Percentiles rank a stretch among this genome's conserved stretches.
Conservation (phyloP, 768 basidiomycete genomes). For the Boletus barrowsii region DNA sequence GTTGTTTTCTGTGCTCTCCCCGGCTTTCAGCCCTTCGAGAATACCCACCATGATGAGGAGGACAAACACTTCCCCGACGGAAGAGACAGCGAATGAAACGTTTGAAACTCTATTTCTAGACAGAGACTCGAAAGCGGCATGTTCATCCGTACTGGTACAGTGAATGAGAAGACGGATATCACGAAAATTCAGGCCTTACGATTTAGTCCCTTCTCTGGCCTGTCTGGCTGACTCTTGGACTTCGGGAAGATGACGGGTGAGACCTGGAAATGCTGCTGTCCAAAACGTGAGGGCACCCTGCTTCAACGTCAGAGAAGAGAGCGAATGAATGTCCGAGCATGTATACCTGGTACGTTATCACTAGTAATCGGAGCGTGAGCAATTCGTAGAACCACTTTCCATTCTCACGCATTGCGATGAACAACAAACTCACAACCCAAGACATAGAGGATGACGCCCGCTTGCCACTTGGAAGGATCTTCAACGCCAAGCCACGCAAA, state of each 20-base stretch:
- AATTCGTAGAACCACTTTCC: not conserved
- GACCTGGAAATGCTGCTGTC: constrained; percentile 79
- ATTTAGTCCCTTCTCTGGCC: constrained; percentile 42
- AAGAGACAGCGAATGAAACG: constrained; percentile 67
- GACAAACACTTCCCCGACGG: constrained; percentile 66
- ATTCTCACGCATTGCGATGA: not conserved
- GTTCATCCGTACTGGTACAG: constrained; percentile 42
- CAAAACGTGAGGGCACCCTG: constrained; percentile 75
- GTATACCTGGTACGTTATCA: constrained; percentile 68
- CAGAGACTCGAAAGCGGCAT: constrained; percentile 57
- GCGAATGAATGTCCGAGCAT: not conserved
- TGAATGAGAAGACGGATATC: not conserved
- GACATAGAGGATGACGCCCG: constrained; percentile 60
- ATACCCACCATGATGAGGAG: constrained; percentile 76
- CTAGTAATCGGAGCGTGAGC: constrained; percentile 27
- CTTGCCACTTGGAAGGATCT: constrained; percentile 59
- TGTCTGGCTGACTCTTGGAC: constrained; percentile 51
- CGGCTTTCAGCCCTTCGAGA: constrained; percentile 59
- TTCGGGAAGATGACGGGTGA: constrained; percentile 67
- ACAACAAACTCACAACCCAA: constrained; percentile 49
- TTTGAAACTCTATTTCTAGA: constrained; percentile 73
- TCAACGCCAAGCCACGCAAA: constrained; percentile 80
- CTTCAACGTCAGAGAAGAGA: not conserved
- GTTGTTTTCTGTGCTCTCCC: constrained; percentile 64
- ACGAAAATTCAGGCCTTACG: constrained; percentile 31